These are phyloP conservation scores for Suillus clintonianus DNA, from an alignment of 768 basidiomycete genomes.

Conservation along the genomic window DNA sequence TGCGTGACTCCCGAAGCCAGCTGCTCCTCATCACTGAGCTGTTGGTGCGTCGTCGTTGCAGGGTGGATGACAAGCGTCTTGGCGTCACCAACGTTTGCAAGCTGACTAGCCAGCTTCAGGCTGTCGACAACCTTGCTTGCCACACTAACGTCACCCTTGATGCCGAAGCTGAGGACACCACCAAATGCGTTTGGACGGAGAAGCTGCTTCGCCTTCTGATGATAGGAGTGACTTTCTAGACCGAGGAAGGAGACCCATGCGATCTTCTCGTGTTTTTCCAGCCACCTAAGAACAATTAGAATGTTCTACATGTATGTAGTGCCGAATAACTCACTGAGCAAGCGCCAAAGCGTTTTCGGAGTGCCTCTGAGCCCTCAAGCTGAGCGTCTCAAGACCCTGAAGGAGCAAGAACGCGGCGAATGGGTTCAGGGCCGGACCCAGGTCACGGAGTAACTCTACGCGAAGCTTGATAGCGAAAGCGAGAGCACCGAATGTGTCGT, in stretches of 20 bases:
- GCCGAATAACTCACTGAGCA: slow-evolving; percentile 35
- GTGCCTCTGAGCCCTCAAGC: slow-evolving; percentile 59
- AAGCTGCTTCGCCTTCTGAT: slow-evolving; percentile 57
- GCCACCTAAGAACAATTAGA: slow-evolving; percentile 36
- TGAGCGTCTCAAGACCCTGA: slow-evolving; percentile 65
- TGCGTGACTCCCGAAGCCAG: slow-evolving; percentile 51
- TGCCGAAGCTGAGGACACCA: slow-evolving; percentile 78
- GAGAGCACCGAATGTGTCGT: slow-evolving; percentile 50
- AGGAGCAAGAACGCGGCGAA: slow-evolving; percentile 60
- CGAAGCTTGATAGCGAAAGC: slow-evolving; percentile 57
- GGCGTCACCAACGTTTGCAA: slow-evolving; percentile 72
- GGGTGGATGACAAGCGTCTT: slow-evolving; percentile 68
- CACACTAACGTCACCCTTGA: slow-evolving; percentile 54
- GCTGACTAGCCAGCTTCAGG: slow-evolving; percentile 68
- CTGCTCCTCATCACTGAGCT: slow-evolving; percentile 51
- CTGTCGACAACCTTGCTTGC: slow-evolving; percentile 69
- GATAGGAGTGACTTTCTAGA: slow-evolving; percentile 58
- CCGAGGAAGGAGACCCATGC: slow-evolving; percentile 83
- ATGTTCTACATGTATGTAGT: not conserved
- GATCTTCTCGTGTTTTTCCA: slow-evolving; percentile 65
- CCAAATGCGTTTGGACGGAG: slow-evolving; percentile 59
- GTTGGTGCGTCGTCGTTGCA: slow-evolving; percentile 59
- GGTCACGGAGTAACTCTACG: slow-evolving; percentile 52
- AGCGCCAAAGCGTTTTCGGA: slow-evolving; percentile 55
- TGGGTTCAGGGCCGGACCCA: slow-evolving; percentile 55